Evolutionary conservation across 371 early-diverging fungal species (phyloP).

Genomic region (Blyttiomyces sp.): DNA sequence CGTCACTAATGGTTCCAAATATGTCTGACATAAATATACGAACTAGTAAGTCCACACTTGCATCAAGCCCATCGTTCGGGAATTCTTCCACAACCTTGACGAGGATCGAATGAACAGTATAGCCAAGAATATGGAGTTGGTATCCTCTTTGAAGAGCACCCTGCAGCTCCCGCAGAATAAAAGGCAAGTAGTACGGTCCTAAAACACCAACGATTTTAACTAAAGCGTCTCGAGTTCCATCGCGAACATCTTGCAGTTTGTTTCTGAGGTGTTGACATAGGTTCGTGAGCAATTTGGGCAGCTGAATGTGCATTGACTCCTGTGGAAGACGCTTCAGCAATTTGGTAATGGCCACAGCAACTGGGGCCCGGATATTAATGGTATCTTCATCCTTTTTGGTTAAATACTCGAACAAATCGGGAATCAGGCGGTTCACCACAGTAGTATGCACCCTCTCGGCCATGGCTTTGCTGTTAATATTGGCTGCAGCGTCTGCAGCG

Average conservation of each 20-base stretch:
- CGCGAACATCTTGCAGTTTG: slow-evolving; percentile 79
- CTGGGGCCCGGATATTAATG: slow-evolving; percentile 76
- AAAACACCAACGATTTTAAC: slow-evolving; percentile 79
- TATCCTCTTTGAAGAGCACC: slow-evolving; percentile 80
- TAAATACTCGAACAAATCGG: slow-evolving; percentile 70
- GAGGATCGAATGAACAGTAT: slow-evolving; percentile 79
- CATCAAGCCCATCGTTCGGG: slow-evolving; percentile 69
- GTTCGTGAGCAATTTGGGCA: slow-evolving; percentile 80
- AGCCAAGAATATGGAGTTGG: slow-evolving; percentile 89
- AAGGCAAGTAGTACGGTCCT: slow-evolving; percentile 79
- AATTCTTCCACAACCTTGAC: slow-evolving; percentile 55
- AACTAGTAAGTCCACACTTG: slow-evolving; percentile 66
- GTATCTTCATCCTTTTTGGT: slow-evolving; percentile 66
- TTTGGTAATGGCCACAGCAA: slow-evolving; percentile 82
- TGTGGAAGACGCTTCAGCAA: slow-evolving; percentile 77
- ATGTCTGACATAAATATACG: slow-evolving; percentile 78
- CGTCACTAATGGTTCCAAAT: slow-evolving; percentile 85
- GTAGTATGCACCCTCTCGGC: slow-evolving; percentile 19
- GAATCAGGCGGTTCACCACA: slow-evolving; percentile 69
- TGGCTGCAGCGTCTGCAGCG: slow-evolving; percentile 10
- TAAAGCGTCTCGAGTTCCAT: slow-evolving; percentile 79
- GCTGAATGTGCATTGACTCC: slow-evolving; percentile 65
- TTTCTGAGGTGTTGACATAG: slow-evolving; percentile 84
- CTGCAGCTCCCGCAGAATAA: slow-evolving; percentile 80
- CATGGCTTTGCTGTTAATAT: not conserved